A percentile compares a stretch with the other conserved stretches of the same genome.
These are phyloP conservation scores for Neospora caninum DNA, from an alignment of 169 alveolate species.

Conservation along the genomic window DNA sequence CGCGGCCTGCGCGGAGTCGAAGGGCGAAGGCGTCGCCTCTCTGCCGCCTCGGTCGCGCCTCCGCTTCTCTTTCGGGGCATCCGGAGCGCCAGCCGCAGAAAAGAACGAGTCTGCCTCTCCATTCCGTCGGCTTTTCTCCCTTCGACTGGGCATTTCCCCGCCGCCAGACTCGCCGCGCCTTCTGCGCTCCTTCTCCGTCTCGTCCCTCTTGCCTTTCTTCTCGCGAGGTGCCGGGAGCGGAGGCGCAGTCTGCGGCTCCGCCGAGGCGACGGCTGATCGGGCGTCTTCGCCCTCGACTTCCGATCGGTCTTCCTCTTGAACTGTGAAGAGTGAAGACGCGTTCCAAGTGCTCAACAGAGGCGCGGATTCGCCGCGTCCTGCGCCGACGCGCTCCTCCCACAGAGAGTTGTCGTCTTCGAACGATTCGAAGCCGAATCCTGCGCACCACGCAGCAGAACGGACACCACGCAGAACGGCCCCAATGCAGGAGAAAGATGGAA, in stretches of 20 bases:
- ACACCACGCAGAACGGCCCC: too few relatives aligned
- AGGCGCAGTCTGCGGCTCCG: too few relatives aligned
- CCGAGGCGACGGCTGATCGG: background rate
- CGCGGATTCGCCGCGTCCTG: background rate
- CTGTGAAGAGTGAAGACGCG: background rate
- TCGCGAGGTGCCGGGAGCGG: too few relatives aligned
- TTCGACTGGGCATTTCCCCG: too few relatives aligned
- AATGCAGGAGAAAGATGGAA: too few relatives aligned
- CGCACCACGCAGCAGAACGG: background rate
- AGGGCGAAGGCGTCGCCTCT: background rate
- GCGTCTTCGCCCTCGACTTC: background rate
- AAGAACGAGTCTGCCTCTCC: too few relatives aligned
- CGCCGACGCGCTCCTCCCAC: background rate
- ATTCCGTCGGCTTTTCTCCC: too few relatives aligned
- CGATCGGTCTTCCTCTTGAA: background rate
- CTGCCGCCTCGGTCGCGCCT: background rate
- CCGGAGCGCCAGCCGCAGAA: too few relatives aligned
- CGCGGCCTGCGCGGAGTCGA: too few relatives aligned
- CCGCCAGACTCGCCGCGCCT: too few relatives aligned
- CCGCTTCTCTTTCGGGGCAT: background rate
- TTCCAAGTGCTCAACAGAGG: background rate
- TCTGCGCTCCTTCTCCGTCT: too few relatives aligned
- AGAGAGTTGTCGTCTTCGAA: background rate
- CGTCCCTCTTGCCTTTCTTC: too few relatives aligned
- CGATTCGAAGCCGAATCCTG: background rate